Evolutionary conservation across 31 red algal species (phyloP).

Genomic region (Bonnemaisonia californica): DNA sequence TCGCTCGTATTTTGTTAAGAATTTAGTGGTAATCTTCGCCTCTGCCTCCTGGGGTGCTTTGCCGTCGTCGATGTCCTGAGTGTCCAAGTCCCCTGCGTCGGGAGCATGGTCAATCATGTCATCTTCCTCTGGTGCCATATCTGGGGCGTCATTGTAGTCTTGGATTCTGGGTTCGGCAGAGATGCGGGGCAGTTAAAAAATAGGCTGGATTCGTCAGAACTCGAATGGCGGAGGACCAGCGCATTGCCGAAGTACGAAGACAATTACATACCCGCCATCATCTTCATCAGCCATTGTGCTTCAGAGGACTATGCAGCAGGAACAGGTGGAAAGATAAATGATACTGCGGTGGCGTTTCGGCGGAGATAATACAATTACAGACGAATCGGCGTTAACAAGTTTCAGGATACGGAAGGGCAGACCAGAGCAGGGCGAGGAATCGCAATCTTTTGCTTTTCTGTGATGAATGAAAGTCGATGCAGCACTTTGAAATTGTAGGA

Average conservation of each 20-base stretch:
- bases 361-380: too few relatives aligned
- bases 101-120: constrained; percentile 46
- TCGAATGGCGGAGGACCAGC: not conserved
- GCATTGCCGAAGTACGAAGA: not conserved
- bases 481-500: too few relatives aligned
- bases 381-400: too few relatives aligned
- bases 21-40: constrained; percentile 84
- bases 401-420: too few relatives aligned
- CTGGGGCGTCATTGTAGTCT: constrained; percentile 58
- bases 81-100: constrained; percentile 20
- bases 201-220: not conserved
- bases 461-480: too few relatives aligned
- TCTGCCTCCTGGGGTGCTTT: constrained; percentile 19
- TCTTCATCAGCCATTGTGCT: constrained; percentile 54
- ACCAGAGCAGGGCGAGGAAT: too few relatives aligned
- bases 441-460: too few relatives aligned
- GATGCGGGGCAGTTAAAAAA: not conserved
- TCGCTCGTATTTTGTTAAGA: constrained; percentile 99
- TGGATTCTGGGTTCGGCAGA: constrained; percentile 33
- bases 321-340: too few relatives aligned
- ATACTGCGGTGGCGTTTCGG: too few relatives aligned
- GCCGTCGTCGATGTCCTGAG: constrained; percentile 20
- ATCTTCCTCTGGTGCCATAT: constrained; percentile 25
- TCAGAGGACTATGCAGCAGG: too few relatives aligned
- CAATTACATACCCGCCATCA: constrained; percentile 36